These are phyloP conservation scores for Pseudogymnoascus sp. DNA, from an alignment of 2,329 filamentous ascomycete genomes.

Conservation along the genomic window DNA sequence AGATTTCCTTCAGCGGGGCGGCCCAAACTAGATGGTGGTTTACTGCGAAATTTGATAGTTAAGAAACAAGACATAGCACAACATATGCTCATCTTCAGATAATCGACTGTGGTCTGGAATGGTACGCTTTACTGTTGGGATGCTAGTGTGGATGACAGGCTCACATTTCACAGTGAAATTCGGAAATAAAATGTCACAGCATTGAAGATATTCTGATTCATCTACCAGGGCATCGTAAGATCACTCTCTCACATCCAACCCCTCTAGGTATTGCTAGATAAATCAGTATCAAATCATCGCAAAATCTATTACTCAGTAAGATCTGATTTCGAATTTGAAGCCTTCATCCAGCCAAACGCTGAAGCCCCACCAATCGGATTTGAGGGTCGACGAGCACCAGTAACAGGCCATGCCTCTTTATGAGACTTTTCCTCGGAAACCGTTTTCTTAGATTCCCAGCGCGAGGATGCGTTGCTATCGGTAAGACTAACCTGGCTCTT, in stretches of 20 bases:
- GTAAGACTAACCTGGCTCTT: constrained; percentile 43
- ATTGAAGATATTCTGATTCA: background rate
- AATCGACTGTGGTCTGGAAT: background rate
- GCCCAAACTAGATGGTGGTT: background rate
- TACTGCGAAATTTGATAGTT: background rate
- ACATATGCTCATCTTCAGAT: background rate
- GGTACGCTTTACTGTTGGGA: background rate
- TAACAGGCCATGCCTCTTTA: constrained; percentile 15
- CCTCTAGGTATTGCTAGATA: background rate
- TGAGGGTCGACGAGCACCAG: constrained; percentile 45
- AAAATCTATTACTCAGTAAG: constrained; percentile 13
- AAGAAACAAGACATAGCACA: background rate
- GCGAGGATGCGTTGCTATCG: constrained; percentile 21
- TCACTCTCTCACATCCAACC: background rate
- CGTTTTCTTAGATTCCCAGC: constrained; percentile 49
- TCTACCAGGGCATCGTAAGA: background rate
- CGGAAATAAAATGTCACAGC: background rate
- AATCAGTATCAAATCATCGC: background rate
- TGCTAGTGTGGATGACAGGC: background rate
- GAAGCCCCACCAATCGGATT: constrained; percentile 91
- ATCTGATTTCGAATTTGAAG: constrained; percentile 37
- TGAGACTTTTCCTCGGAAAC: constrained; percentile 30
- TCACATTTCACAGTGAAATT: background rate
- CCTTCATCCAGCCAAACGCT: constrained; percentile 87
- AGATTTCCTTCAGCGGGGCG: background rate